Evolutionary conservation across 805 yeast species (phyloP), one percentile per base, ranked within the genome.

Genomic region (Cyberlindnera mycetangii): DNA sequence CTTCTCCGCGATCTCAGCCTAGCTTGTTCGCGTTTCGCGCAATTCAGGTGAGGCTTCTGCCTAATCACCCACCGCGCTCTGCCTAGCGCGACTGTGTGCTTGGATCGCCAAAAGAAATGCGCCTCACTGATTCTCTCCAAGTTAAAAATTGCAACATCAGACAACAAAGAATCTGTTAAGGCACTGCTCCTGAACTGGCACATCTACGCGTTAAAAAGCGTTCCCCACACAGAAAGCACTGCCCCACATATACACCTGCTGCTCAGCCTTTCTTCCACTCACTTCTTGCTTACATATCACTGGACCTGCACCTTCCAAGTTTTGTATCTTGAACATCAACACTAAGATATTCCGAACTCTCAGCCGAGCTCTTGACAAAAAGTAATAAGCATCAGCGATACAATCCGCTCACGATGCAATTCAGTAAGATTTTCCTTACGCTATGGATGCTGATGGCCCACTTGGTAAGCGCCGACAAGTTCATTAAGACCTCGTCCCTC

Each of bases 401-500:
- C n/a, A n/a, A 16, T 12, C 16, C 22, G 5, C 30, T 9, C 36
- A 42, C 15, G 21, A 51, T 49, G 51, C 44, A 43, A 28, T 24
- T 51, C 33, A 22, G 44, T 16, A 19, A 38, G 20, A 14, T 46
- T 16, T 22, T 44, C 7, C 27, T 42, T 32, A 21, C 48, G 16
- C 48, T 48, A 10, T 42, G 50, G 42, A 27, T 50, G 19, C 37
- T 53, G 10, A 5, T 41, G 7, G 20, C 33, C 19, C 19, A 30
- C 7, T 49, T 40, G 8, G 3, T 37, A 9, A 16, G 15, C 12
- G 54, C 53, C 15, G 51, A 44, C 6, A 47, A 41, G 38, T 19
- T 44, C 46, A 51, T 81, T 45, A 69, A 65, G 50, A 76, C 93
- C 0, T 64, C 79, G 16, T 88, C 97, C 8, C 71, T 93, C 53